Base-by-base conservation (phyloP, 2,329 filamentous ascomycete species). In the Tolypocladium album region DNA sequence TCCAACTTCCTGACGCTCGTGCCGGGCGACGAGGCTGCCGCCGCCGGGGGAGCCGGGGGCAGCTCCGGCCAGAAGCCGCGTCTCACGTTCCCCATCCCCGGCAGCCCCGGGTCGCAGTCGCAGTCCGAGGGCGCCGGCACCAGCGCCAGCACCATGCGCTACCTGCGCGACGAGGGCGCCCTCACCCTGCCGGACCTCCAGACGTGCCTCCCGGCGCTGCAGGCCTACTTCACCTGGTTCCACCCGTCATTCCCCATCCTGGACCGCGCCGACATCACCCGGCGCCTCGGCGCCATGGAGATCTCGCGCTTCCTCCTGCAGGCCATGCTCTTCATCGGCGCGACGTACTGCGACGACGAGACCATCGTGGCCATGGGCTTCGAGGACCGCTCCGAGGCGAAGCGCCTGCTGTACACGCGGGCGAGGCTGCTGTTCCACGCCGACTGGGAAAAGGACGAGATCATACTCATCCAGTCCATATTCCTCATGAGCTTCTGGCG, bases 401-500 rank as follows among this genome's bases (percentile, higher is more conserved):
- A 82, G 64, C 77, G 74, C 12, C 63, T 76, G 0, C 75, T 82
- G 9, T 83, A 83, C 60, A 78, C 76, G 3, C 69, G 78, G 1
- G 79, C 80, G 0, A 77, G 80, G 60, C 73, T 78, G 17, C 74
- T 83, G 0, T 83, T 80, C 56, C 79, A 83, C 61, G 77, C 79
- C 0, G 80, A 81, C 34, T 79, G 75, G 67, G 81, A 84, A 64
- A 76, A 75, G 20, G 76, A 82, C 47, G 79, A 78, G 50, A 71
- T 81, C 0, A 76, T 73, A 0, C 74, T 81, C 6, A 73, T 83
- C 0, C 80, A 82, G 65, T 74, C 78, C 0, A 64, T 83, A 1
- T 82, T 83, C 63, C 67, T 83, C 38, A 74, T 83, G 71, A 82
- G 80, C 63, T 83, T 82, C 61, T 83, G 80, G 81, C 71, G 80